A percentile compares a stretch with the other conserved stretches of the same genome.
These are phyloP conservation scores for Comarum palustre DNA, from an alignment of 306 rosid genomes.

Conservation along the genomic window DNA sequence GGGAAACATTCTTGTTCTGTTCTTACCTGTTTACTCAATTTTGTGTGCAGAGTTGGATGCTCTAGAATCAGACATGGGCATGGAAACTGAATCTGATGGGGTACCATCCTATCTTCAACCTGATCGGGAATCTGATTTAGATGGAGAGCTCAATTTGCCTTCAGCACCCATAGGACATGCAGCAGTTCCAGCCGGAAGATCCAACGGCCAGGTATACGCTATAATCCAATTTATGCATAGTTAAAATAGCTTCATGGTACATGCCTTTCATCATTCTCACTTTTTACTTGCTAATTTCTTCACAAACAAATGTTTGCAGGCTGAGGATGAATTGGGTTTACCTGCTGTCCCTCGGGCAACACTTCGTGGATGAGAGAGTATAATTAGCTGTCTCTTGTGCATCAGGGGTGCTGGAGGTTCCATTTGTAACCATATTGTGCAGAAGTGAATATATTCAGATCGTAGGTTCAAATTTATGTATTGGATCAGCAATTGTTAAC, in stretches of 20 bases:
- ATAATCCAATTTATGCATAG: background rate
- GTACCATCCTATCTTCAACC: conserved; percentile 98
- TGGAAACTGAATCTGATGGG: conserved; percentile 73
- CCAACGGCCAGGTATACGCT: conserved; percentile 57
- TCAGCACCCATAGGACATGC: conserved; percentile 80
- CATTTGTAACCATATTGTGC: conserved; percentile 57
- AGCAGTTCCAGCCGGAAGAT: conserved; percentile 55
- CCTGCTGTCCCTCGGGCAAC: conserved; percentile 92
- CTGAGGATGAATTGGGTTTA: conserved; percentile 79
- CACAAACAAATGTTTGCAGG: conserved; percentile 43
- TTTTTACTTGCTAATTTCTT: conserved; percentile 8
- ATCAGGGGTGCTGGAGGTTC: conserved; percentile 9
- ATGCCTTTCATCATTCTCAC: background rate
- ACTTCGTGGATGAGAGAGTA: conserved; percentile 51
- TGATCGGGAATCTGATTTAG: conserved; percentile 79
- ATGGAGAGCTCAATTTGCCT: conserved; percentile 81
- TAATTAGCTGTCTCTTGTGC: conserved; percentile 9
- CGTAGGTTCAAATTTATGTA: conserved; percentile 15
- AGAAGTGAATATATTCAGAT: conserved; percentile 35
- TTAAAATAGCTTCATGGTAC: background rate
- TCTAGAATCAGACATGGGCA: conserved; percentile 86
- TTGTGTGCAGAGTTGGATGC: conserved; percentile 78
- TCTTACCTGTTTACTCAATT: background rate
- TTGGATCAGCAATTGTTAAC: conserved; percentile 7
- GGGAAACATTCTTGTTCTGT: background rate